Conservation (phyloP, 1,284 basidiomycete genomes). For the Cutaneotrichosporon cyanovorans region DNA sequence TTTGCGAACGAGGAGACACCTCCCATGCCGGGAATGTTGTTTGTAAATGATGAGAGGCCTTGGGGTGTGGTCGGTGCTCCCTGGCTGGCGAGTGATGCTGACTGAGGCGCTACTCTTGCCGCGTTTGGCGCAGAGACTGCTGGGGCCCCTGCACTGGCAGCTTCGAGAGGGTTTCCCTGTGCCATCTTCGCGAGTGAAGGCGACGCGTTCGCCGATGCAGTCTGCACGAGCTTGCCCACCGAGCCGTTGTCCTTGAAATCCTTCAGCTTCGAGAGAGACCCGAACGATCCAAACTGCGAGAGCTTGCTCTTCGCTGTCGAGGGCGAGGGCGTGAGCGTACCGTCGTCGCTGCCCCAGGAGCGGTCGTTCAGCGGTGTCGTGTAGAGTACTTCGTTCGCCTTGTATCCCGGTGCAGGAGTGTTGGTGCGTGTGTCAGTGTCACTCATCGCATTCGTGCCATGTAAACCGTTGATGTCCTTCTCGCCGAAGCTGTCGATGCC, state of each 20-base stretch:
- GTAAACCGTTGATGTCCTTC: not conserved
- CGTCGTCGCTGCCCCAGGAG: not conserved
- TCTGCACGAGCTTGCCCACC: no score
- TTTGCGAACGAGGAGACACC: no score
- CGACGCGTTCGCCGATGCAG: not conserved
- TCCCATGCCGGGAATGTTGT: no score
- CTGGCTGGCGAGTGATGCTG: no score
- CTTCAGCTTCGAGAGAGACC: constrained; percentile 4
- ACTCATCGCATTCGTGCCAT: not conserved
- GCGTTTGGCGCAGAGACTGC: no score
- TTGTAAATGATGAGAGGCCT: no score
- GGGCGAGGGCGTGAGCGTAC: not conserved
- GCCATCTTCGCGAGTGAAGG: not conserved
- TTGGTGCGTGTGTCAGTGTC: constrained; percentile 1
- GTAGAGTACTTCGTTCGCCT: not conserved
- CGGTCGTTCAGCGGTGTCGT: constrained; percentile 4
- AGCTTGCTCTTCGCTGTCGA: not conserved
- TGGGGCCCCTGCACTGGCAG: not conserved
- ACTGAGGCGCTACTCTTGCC: no score
- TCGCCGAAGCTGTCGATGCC: not conserved
- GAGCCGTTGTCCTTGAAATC: not conserved
- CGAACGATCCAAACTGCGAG: constrained; percentile 4
- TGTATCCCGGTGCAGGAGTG: constrained; percentile 6
- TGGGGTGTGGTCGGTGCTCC: no score
- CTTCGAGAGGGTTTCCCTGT: not conserved